Conservation (phyloP, 345 rosid genomes). For the Ricinus communis region DNA sequence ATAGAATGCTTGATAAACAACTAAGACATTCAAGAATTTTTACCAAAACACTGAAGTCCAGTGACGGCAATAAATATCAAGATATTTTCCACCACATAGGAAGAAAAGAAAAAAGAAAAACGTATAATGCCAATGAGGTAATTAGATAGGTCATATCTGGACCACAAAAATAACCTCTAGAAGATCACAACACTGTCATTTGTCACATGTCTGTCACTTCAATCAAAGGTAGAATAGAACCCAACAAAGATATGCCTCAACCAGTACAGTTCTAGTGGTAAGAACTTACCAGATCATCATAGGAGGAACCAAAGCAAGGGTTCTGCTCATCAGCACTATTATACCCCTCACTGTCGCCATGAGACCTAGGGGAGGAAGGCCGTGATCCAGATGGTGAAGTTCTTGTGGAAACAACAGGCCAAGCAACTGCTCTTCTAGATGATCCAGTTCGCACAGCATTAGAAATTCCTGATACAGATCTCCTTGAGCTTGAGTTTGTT, state of each 20-base stretch:
- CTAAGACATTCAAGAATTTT: not conserved
- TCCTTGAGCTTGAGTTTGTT: conserved; percentile 51
- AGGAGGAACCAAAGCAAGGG: conserved; percentile 66
- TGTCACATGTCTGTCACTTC: not conserved
- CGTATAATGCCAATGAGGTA: not conserved
- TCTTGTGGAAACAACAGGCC: conserved; percentile 77
- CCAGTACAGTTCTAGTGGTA: not conserved
- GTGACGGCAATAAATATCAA: not conserved
- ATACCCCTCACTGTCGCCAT: conserved; percentile 84
- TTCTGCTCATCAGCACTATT: conserved; percentile 98
- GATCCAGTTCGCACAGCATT: conserved; percentile 58
- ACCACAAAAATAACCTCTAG: not conserved
- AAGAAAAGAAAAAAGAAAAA: not conserved
- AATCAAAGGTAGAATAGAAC: not conserved
- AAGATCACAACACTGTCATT: not conserved
- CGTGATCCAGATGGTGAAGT: conserved; percentile 80
- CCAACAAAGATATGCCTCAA: not conserved
- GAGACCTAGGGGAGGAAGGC: conserved; percentile 98
- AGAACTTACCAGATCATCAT: conserved; percentile 67
- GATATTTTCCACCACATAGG: not conserved
- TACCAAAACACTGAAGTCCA: not conserved
- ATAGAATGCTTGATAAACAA: not conserved
- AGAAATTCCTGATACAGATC: conserved; percentile 47
- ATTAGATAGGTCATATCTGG: not conserved
- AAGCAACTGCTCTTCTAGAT: conserved; percentile 65